phyloP scores from a whole-genome alignment of 352 stramenopile species.

The Phytophthora pini region DNA sequence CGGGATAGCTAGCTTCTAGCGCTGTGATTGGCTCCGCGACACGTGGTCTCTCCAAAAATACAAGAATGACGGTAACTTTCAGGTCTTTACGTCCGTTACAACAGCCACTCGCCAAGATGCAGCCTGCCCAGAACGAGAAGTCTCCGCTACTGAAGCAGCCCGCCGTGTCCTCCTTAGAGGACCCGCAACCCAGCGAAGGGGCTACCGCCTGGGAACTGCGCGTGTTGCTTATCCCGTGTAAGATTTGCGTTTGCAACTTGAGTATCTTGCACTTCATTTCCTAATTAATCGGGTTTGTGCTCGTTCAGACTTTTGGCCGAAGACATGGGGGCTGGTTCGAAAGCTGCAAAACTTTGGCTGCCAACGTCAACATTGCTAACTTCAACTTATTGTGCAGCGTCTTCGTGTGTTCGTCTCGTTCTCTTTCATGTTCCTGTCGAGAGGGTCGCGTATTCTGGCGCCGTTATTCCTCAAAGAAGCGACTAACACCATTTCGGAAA shows the following conservation, averaged over 20 bases:
- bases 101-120: constrained; percentile 34
- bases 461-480: constrained; percentile 79
- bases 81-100: not conserved
- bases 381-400: constrained; percentile 33
- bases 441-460: constrained; percentile 68
- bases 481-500: constrained; percentile 60
- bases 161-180: constrained; percentile 27
- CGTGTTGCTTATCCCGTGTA: constrained; percentile 79
- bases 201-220: constrained; percentile 67
- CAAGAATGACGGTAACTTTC: constrained; percentile 38
- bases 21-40: constrained; percentile 30
- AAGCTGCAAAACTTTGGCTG: not conserved
- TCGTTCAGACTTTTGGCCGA: constrained; percentile 74
- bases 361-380: not conserved
- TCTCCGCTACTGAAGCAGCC: constrained; percentile 43
- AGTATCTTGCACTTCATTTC: not conserved
- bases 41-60: constrained; percentile 19
- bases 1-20: not conserved
- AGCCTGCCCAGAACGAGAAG: constrained; percentile 39
- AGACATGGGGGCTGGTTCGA: constrained; percentile 64
- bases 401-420: constrained; percentile 70
- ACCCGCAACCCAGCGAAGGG: constrained; percentile 25
- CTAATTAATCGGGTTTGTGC: constrained; percentile 13
- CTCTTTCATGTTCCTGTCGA: constrained; percentile 72
- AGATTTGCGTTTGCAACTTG: not conserved